Evolutionary conservation across 1,139 yeast genomes (phyloP).

Genomic region (Suhomyces bribrorum): DNA sequence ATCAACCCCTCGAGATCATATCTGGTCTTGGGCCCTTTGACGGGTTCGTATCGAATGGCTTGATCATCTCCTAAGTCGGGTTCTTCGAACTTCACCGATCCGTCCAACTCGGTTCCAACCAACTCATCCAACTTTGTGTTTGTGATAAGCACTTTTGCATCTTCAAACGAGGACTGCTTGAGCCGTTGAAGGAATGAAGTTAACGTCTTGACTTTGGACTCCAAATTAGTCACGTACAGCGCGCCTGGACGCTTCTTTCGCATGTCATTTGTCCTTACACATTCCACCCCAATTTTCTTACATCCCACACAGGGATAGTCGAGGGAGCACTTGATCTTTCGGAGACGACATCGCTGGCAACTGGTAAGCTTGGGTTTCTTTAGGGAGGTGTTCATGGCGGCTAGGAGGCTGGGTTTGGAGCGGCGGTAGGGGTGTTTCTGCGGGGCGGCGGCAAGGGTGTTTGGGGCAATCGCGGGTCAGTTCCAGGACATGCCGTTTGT

Average conservation of each 20-base stretch:
- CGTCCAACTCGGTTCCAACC: slow-evolving; percentile 3
- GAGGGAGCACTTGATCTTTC: slow-evolving; percentile 56
- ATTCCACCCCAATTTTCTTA: slow-evolving; percentile 43
- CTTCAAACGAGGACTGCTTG: slow-evolving; percentile 24
- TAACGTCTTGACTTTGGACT: slow-evolving; percentile 29
- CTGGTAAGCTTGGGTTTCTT: slow-evolving; percentile 21
- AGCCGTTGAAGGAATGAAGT: slow-evolving; percentile 27
- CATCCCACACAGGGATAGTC: slow-evolving; percentile 55
- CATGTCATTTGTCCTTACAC: slow-evolving; percentile 54
- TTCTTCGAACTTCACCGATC: neutral
- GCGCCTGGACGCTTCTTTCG: slow-evolving; percentile 55
- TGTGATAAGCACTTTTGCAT: slow-evolving; percentile 17
- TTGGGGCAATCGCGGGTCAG: neutral
- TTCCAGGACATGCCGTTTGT: neutral
- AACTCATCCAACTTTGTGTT: slow-evolving; percentile 6
- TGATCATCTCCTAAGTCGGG: slow-evolving; percentile 6
- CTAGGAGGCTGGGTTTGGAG: neutral
- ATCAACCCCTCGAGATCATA: neutral
- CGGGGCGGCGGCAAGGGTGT: neutral
- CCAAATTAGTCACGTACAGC: slow-evolving; percentile 46
- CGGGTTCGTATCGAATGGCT: neutral
- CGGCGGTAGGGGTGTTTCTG: neutral
- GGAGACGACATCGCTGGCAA: slow-evolving; percentile 53
- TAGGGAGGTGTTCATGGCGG: neutral
- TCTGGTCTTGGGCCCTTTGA: neutral